Base-by-base conservation (phyloP, 1,284 basidiomycete species). In the Ceratorhiza oryzae-sativae region DNA sequence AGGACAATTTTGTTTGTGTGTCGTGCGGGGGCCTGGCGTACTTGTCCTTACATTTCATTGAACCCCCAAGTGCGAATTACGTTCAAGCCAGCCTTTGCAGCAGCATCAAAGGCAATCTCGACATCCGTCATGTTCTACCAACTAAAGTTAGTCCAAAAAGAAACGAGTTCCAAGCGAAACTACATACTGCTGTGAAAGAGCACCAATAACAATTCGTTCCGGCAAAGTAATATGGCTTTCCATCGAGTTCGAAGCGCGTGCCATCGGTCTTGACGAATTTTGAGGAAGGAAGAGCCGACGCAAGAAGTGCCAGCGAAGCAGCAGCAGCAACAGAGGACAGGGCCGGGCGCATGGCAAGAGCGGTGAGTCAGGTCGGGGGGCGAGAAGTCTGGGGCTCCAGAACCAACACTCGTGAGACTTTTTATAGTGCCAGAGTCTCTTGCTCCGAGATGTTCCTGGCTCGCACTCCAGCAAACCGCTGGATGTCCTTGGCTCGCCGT, bases 181-280 rank as follows among this genome's bases (percentile, higher is more conserved):
- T 18, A 65, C 58, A 27, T 32, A 73, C 76, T 59, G 78, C 77
- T 20, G 76, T 74, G 68, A 60, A 75, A 9, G 65, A 75, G 67
- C 73, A 72, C 75, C 76, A 79, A 79, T 90, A 90, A 1, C 85
- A 86, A 74, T 88, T 88, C 0, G 89, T 88, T 15, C 88, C 90
- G 46, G 88, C 79, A 75, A 87, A 88, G 32, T 79, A 80, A 76
- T 90, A 84, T 4, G 80, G 75, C 67, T 61, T 73, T 18, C 73
- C 74, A 60, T 75, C 68, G 36, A 75, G 30, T 42, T 65, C 58
- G 56, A 75, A 75, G 8, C 55, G 67, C 13, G 67, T 70, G 30
- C 67, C 67, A 36, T 70, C 67, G 5, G 67, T 39, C 55, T 59
- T 59, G 42, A 70, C 67, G 30, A 45, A 70, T 42, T 70, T 70